Base-by-base conservation (phyloP, 2,329 filamentous ascomycete species). In the Fusarium mexicanum region DNA sequence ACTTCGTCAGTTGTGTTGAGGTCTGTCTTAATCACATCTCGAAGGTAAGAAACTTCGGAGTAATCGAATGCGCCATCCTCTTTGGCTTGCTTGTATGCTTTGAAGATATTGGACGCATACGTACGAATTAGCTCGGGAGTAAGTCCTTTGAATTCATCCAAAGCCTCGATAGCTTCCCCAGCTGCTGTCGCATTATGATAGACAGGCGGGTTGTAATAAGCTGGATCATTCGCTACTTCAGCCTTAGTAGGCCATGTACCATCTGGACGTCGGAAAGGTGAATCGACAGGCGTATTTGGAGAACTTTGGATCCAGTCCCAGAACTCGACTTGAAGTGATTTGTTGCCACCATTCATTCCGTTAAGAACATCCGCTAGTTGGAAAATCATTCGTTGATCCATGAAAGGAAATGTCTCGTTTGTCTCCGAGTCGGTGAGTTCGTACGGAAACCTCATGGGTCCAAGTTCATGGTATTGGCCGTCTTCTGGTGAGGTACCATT, bases 301-400 rank as follows among this genome's bases (percentile, higher is more conserved):
- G 58, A 63, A 8, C 50, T 58, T 24, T 92, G 89, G 35, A 90
- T 87, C 89, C 89, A 92, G 2, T 87, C 85, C 71, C 92, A 91
- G 76, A 91, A 91, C 51, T 91, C 87, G 31, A 92, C 87, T 12
- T 68, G 37, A 82, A 85, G 41, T 85, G 81, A 55, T 85, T 83
- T 61, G 78, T 81, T 80, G 72, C 89, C 81, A 38, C 81, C 81
- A 80, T 92, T 92, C 75, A 91, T 81, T 54, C 84, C 78, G 79
- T 92, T 92, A 70, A 93, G 83, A 62, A 88, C 86, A 8, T 86
- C 86, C 5, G 86, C 90, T 4, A 93, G 83, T 76, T 92, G 89
- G 78, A 91, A 92, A 1, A 92, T 88, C 79, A 93, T 86, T 70
- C 89, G 85, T 74, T 92, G 90, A 74, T 92, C 91, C 31, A 87